These are phyloP conservation scores for Lunasporangiospora selenospora DNA, from an alignment of 192 early-diverging fungal genomes.

Conservation along the genomic window DNA sequence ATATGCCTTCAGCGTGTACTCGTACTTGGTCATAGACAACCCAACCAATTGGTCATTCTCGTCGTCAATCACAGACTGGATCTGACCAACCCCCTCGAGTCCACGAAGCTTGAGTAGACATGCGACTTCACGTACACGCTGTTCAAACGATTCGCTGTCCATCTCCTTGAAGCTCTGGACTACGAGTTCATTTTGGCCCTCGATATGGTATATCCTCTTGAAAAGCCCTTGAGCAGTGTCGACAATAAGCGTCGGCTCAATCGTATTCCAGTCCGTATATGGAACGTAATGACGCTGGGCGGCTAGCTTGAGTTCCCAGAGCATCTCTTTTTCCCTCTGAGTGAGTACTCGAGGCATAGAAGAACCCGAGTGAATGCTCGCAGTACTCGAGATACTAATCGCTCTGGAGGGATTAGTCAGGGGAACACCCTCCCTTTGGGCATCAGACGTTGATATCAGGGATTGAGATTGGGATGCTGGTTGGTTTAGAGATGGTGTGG, in stretches of 20 bases:
- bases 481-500: too few species aligned
- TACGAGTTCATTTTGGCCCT: slow-evolving; percentile 48
- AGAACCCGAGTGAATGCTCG: not conserved
- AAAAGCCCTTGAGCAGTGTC: slow-evolving; percentile 59
- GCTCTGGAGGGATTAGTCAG: too few species aligned
- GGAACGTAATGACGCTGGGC: slow-evolving; percentile 31
- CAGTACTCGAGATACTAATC: too few species aligned
- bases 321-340: slow-evolving; percentile 14
- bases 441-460: too few species aligned
- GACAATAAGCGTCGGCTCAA: slow-evolving; percentile 38
- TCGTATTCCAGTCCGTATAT: slow-evolving; percentile 14
- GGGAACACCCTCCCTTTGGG: too few species aligned
- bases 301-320: slow-evolving; percentile 20
- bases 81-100: slow-evolving; percentile 58
- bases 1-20: slow-evolving; percentile 62
- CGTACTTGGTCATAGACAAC: slow-evolving; percentile 65
- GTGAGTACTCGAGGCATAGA: slow-evolving; percentile 7
- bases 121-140: slow-evolving; percentile 60
- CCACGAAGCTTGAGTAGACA: slow-evolving; percentile 56
- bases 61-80: slow-evolving; percentile 57
- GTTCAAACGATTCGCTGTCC: slow-evolving; percentile 53
- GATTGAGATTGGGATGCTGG: too few species aligned
- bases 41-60: slow-evolving; percentile 60
- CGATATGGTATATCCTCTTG: slow-evolving; percentile 62
- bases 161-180: slow-evolving; percentile 67